phyloP scores from a whole-genome alignment of 1,284 basidiomycete genomes.

The Pseudomicrostroma phylloplanum region DNA sequence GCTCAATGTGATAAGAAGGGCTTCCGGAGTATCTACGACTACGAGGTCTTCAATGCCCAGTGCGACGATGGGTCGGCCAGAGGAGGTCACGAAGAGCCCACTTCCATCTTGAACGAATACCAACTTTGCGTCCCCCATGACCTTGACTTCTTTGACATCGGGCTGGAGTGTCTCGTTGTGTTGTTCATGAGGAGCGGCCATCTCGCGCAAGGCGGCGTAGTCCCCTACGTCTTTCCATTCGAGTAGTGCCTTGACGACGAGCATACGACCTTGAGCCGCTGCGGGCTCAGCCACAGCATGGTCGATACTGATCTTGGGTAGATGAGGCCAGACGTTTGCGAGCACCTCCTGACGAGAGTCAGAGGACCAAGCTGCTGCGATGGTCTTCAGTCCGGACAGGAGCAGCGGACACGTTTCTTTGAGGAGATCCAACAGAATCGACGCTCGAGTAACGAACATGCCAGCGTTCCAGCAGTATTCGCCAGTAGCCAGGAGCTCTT shows the following conservation, averaged over 20 bases:
- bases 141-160: too few relatives aligned
- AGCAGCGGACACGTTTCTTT: neutral
- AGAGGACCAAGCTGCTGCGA: neutral
- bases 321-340: neutral
- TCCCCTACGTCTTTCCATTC: slow-evolving; percentile 10
- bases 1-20: too few relatives aligned
- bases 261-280: neutral
- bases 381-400: neutral
- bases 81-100: too few relatives aligned
- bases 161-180: too few relatives aligned
- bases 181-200: neutral
- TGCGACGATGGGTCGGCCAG: too few relatives aligned
- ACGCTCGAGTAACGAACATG: slow-evolving; percentile 10
- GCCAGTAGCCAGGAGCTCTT: neutral
- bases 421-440: slow-evolving; percentile 4
- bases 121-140: too few relatives aligned
- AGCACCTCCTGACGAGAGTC: neutral
- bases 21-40: too few relatives aligned
- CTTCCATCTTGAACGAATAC: too few relatives aligned
- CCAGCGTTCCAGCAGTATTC: slow-evolving; percentile 10
- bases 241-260: slow-evolving; percentile 6
- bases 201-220: slow-evolving; percentile 3
- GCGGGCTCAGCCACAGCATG: slow-evolving; percentile 12
- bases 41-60: too few relatives aligned
- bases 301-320: slow-evolving; percentile 9